Evolutionary conservation across 306 rosid species (phyloP).

Genomic region (Begonia peltatifolia): DNA sequence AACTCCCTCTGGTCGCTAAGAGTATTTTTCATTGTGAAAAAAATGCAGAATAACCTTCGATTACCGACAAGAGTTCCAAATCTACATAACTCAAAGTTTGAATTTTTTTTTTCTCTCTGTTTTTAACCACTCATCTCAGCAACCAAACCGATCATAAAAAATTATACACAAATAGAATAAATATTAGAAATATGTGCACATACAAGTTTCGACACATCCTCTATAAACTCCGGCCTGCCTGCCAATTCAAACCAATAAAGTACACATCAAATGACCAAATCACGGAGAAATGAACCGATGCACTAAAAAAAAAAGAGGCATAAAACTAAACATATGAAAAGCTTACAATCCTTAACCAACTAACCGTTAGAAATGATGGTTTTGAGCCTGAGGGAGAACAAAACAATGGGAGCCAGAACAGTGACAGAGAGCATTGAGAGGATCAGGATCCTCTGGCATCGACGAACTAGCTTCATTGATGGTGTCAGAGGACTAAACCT

Average conservation of each 20-base stretch:
- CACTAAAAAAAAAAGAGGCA: too few relatives aligned
- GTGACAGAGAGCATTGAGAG: conserved; percentile 68
- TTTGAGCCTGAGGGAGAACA: conserved; percentile 45
- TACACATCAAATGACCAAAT: conserved; percentile 12
- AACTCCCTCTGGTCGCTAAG: conserved; percentile 11
- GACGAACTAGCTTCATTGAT: conserved; percentile 63
- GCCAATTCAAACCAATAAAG: conserved; percentile 15
- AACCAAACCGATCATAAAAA: conserved; percentile 10
- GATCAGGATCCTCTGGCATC: conserved; percentile 84
- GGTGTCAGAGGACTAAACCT: conserved; percentile 4
- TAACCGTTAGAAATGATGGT: conserved; percentile 36
- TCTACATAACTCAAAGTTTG: too few relatives aligned
- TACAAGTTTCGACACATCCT: conserved; percentile 67
- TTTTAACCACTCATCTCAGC: conserved; percentile 1
- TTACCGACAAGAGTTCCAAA: too few relatives aligned
- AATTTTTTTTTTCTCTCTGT: too few relatives aligned
- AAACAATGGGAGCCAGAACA: conserved; percentile 67
- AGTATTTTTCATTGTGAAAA: too few relatives aligned
- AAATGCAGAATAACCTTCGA: too few relatives aligned
- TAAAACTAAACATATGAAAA: too few relatives aligned
- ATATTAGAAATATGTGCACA: conserved; percentile 27
- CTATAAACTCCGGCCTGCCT: conserved; percentile 52
- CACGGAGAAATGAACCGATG: too few relatives aligned
- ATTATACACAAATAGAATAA: not conserved
- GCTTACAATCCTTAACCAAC: not conserved